Conservation (phyloP, 1,284 basidiomycete species). For the Mrakiaceae sp. region DNA sequence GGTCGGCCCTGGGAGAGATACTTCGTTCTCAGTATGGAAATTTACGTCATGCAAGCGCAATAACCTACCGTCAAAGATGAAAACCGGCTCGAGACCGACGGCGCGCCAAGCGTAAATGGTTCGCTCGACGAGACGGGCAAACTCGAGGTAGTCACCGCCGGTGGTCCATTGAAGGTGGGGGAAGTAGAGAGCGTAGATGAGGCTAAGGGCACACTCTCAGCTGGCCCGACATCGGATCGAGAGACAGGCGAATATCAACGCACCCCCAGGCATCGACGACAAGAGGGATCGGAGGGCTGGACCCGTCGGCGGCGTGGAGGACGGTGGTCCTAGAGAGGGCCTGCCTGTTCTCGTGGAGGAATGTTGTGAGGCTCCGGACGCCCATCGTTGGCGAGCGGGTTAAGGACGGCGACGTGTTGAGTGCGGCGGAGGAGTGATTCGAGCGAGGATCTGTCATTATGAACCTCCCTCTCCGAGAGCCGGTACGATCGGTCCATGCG, state of each 20-base stretch:
- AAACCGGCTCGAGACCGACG: conserved; percentile 61
- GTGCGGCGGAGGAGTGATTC: no score
- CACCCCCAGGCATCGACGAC: conserved; percentile 84
- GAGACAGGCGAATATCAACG: conserved; percentile 35
- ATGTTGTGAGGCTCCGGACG: conserved; percentile 66
- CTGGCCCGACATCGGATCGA: neutral
- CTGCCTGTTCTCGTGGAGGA: conserved; percentile 59
- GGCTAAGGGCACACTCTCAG: conserved; percentile 38
- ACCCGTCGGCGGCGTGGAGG: conserved; percentile 27
- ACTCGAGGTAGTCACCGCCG: conserved; percentile 65
- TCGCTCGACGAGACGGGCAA: conserved; percentile 43
- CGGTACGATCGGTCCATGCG: no score
- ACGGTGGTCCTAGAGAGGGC: conserved; percentile 45
- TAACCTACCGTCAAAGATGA: conserved; percentile 78
- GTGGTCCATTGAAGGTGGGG: conserved; percentile 67
- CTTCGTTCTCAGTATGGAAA: neutral
- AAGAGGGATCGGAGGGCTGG: conserved; percentile 33
- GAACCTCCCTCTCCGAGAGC: no score
- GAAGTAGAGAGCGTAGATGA: conserved; percentile 62
- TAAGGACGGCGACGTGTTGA: neutral
- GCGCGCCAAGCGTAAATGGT: conserved; percentile 58
- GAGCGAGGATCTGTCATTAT: no score
- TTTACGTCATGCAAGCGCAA: neutral
- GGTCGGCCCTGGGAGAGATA: conserved; percentile 45
- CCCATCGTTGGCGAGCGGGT: conserved; percentile 45